phyloP scores from a whole-genome alignment of 352 stramenopile species.

The Pythium rishiriense region DNA sequence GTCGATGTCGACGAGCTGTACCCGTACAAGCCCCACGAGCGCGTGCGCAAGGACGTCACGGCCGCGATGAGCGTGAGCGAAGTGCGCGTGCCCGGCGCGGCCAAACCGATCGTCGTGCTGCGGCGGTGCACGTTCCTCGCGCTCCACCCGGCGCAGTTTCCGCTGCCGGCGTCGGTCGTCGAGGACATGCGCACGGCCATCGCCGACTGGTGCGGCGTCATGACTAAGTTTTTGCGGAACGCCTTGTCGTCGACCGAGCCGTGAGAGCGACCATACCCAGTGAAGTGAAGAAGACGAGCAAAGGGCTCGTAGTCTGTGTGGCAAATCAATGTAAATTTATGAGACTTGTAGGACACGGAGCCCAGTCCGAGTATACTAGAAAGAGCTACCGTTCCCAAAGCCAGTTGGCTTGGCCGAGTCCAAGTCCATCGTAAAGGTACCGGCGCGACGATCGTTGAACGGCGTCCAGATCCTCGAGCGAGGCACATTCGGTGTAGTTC shows the following conservation, averaged over 20 bases:
- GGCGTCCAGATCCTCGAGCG: too few species aligned
- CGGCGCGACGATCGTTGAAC: too few species aligned
- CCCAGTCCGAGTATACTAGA: too few species aligned
- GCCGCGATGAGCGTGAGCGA: slow-evolving; percentile 21
- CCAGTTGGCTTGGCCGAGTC: slow-evolving; percentile 36
- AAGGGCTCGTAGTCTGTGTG: not conserved
- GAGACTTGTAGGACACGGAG: not conserved
- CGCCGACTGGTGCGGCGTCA: slow-evolving; percentile 14
- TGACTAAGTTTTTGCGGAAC: slow-evolving; percentile 18
- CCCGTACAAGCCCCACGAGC: slow-evolving; percentile 37
- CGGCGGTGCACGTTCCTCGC: slow-evolving; percentile 10
- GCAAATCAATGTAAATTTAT: not conserved
- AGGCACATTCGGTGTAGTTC: too few species aligned
- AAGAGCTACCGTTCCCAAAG: slow-evolving; percentile 31
- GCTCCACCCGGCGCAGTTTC: slow-evolving; percentile 20
- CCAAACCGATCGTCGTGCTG: slow-evolving; percentile 16
- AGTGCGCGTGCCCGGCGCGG: slow-evolving; percentile 2
- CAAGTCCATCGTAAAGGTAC: slow-evolving; percentile 39
- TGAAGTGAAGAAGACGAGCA: slow-evolving; percentile 21
- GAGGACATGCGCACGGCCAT: slow-evolving; percentile 15
- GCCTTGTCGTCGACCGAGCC: not conserved
- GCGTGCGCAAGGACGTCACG: slow-evolving; percentile 34
- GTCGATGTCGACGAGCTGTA: slow-evolving; percentile 27
- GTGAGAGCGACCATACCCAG: not conserved
- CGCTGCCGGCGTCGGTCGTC: not conserved